phyloP scores from a whole-genome alignment of 1,284 basidiomycete species.

The Boletus semigastroideus region DNA sequence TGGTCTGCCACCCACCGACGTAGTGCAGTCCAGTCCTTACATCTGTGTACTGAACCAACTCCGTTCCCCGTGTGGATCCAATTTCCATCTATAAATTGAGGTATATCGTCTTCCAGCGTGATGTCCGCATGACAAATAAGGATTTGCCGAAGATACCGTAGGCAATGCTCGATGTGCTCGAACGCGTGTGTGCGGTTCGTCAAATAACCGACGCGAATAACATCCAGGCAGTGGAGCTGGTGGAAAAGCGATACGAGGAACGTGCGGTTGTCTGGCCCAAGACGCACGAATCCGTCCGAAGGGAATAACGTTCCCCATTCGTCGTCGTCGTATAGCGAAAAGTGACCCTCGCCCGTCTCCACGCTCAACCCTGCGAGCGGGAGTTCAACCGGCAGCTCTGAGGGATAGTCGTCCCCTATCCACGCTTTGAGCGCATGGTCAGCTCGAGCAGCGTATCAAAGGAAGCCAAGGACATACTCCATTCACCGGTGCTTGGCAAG shows the following conservation, averaged over 20 bases:
- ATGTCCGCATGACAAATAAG: constrained; percentile 41
- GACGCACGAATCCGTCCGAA: constrained; percentile 36
- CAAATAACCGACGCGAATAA: constrained; percentile 31
- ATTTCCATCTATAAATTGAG: constrained; percentile 22
- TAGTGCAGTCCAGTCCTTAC: constrained; percentile 39
- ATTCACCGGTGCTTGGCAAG: constrained; percentile 18
- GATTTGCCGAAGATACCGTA: constrained; percentile 40
- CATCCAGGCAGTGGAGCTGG: constrained; percentile 39
- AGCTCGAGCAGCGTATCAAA: not conserved
- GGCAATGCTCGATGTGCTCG: constrained; percentile 40
- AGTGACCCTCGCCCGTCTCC: constrained; percentile 22
- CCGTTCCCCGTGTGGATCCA: constrained; percentile 30
- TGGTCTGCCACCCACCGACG: constrained; percentile 33
- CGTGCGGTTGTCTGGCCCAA: constrained; percentile 33
- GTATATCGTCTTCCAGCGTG: constrained; percentile 39
- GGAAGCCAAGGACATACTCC: constrained; percentile 18
- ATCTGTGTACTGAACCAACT: constrained; percentile 35
- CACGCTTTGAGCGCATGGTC: constrained; percentile 18
- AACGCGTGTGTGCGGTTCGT: constrained; percentile 31
- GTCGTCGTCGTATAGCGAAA: constrained; percentile 33
- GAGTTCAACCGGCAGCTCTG: constrained; percentile 29
- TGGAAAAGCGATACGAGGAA: constrained; percentile 38
- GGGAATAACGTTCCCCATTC: constrained; percentile 41
- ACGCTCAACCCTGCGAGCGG: constrained; percentile 28
- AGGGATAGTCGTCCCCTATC: constrained; percentile 30